Evolutionary conservation across 225 moss, liverwort and hornwort genomes (phyloP).

Genomic region (Straminergon stramineum): DNA sequence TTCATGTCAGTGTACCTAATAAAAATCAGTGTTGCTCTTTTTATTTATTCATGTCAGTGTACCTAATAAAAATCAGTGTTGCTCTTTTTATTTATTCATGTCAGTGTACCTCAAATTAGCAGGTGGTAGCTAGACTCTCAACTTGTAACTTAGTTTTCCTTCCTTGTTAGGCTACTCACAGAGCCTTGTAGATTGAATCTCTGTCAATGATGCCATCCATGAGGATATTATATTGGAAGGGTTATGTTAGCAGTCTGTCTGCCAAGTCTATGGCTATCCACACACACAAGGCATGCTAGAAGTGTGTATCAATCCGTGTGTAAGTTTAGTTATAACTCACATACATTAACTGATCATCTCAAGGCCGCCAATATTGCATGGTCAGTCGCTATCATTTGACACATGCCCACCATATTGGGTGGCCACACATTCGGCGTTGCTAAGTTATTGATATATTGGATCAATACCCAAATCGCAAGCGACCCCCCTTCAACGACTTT

Average conservation of each 20-base stretch:
- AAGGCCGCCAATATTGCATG: background rate
- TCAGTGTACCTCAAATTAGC: too few species aligned
- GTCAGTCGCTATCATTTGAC: background rate
- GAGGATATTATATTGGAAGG: background rate
- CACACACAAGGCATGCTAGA: background rate
- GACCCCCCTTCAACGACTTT: background rate
- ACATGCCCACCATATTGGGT: background rate
- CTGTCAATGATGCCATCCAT: too few species aligned
- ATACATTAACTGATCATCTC: background rate
- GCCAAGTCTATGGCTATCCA: background rate
- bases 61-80: background rate
- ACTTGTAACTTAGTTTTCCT: background rate
- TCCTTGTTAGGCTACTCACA: background rate
- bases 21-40: background rate
- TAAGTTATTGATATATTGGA: fast-evolving
- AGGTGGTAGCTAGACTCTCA: background rate
- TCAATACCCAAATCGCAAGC: background rate
- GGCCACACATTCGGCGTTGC: conserved; percentile 1
- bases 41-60: background rate
- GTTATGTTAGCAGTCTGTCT: background rate
- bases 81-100: background rate
- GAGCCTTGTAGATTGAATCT: background rate
- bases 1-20: background rate
- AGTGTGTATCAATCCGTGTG: background rate
- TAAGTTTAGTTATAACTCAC: background rate